phyloP scores from a whole-genome alignment of 1,284 basidiomycete species.

The Dichomitus squalens region DNA sequence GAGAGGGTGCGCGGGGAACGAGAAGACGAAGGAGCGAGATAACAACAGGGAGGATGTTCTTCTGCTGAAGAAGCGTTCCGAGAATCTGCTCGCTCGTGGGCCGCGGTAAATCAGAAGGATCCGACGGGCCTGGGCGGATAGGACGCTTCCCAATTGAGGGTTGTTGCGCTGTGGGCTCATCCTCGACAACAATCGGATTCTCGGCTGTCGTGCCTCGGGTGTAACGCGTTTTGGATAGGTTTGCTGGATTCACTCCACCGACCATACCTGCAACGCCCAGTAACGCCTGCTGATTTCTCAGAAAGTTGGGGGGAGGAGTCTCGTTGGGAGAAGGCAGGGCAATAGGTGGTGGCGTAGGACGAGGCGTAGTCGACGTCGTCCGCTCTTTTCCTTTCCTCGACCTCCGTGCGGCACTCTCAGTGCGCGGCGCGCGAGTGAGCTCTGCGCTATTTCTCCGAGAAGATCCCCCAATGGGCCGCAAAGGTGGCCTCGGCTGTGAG shows the following conservation, averaged over 20 bases:
- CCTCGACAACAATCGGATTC: conserved; percentile 73
- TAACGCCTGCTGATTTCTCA: conserved; percentile 70
- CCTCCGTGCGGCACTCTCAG: conserved; percentile 13
- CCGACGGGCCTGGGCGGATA: conserved; percentile 25
- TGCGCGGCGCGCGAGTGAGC: conserved; percentile 10
- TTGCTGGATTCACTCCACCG: conserved; percentile 60
- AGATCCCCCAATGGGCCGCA: conserved; percentile 14
- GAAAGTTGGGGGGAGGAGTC: conserved; percentile 66
- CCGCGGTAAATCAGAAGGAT: conserved; percentile 43
- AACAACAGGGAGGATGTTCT: conserved; percentile 67
- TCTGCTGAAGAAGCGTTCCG: conserved; percentile 57
- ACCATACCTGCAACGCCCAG: conserved; percentile 72
- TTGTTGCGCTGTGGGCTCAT: conserved; percentile 36
- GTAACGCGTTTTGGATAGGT: conserved; percentile 41
- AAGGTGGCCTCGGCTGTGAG: conserved; percentile 3
- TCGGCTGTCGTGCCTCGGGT: conserved; percentile 53
- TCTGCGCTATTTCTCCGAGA: conserved; percentile 14
- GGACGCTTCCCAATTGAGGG: conserved; percentile 18
- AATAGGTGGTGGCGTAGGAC: conserved; percentile 53
- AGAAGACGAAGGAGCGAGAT: conserved; percentile 57
- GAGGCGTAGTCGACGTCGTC: conserved; percentile 36
- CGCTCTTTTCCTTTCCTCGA: conserved; percentile 32
- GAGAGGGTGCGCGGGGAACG: conserved; percentile 19
- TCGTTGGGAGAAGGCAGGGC: conserved; percentile 58
- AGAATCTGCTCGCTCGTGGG: conserved; percentile 61